Percentiles rank a stretch among this genome's conserved stretches.
Evolutionary conservation across 306 rosid genomes (phyloP).

Genomic region (Vigna radiata): DNA sequence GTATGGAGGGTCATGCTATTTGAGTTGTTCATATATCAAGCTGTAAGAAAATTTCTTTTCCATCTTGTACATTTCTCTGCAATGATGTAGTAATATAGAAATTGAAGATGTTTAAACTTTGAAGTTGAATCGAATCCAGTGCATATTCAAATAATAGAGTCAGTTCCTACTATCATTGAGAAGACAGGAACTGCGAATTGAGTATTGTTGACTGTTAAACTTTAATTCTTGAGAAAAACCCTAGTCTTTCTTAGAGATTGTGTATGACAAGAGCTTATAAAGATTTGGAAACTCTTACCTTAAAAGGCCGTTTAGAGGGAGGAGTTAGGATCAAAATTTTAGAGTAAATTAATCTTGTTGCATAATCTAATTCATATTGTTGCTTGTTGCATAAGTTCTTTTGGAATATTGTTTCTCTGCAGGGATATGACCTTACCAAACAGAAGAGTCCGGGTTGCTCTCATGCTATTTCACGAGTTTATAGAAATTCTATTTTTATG

Average conservation of each 20-base stretch:
- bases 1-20: conserved; percentile 6
- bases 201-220: not conserved
- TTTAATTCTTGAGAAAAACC: not conserved
- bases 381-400: conserved; percentile 3
- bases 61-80: not conserved
- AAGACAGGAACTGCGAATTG: not conserved
- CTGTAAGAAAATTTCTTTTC: not conserved
- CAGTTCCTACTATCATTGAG: not conserved
- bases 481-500: conserved; percentile 53
- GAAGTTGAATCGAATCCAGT: not conserved
- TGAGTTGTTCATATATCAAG: not conserved
- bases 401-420: conserved; percentile 16
- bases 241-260: not conserved
- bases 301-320: not conserved
- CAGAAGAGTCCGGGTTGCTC: conserved; percentile 40
- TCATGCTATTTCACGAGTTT: conserved; percentile 39
- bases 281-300: not conserved
- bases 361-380: conserved; percentile 23
- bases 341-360: conserved; percentile 11
- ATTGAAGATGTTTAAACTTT: conserved; percentile 3
- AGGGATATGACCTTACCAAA: conserved; percentile 51
- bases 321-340: too few relatives aligned
- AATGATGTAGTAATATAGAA: not conserved
- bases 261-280: too few relatives aligned
- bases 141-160: conserved; percentile 13